Percentiles rank a stretch among this genome's conserved stretches.
phyloP scores from a whole-genome alignment of 2,329 filamentous ascomycete species.

The Paracorniculantispora psalliotae region DNA sequence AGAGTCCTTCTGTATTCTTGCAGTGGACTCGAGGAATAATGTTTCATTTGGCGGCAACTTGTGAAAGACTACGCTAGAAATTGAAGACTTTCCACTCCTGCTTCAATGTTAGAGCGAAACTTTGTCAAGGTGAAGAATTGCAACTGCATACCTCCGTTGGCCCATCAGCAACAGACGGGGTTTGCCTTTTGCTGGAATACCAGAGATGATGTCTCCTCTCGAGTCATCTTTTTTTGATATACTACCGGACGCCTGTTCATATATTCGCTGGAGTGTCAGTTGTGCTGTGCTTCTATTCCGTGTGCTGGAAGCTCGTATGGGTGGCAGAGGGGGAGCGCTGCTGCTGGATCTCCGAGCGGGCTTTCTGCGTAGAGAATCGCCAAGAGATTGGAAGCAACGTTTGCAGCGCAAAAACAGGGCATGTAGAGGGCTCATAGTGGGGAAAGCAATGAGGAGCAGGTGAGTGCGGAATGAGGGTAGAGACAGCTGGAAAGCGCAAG shows the following conservation, averaged over 20 bases:
- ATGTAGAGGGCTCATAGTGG: not conserved
- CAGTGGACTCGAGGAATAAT: slow-evolving; percentile 90
- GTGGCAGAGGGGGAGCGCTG: not conserved
- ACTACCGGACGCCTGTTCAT: slow-evolving; percentile 55
- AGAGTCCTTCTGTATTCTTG: slow-evolving; percentile 87
- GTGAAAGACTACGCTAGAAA: slow-evolving; percentile 98
- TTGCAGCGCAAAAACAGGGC: slow-evolving; percentile 6
- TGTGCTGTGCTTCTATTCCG: slow-evolving; percentile 44
- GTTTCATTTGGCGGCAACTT: slow-evolving; percentile 96
- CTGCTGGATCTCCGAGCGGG: not conserved
- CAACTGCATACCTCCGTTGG: slow-evolving; percentile 66
- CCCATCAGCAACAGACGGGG: slow-evolving; percentile 92
- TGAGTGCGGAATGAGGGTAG: not conserved
- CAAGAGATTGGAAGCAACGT: not conserved
- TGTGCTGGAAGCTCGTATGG: not conserved
- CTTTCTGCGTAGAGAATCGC: not conserved
- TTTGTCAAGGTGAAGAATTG: not conserved
- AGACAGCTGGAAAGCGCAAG: not conserved
- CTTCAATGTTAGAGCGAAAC: not conserved
- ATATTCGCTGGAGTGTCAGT: slow-evolving; percentile 59
- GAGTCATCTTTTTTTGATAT: slow-evolving; percentile 45
- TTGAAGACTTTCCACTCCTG: slow-evolving; percentile 97
- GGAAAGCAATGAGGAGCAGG: not conserved
- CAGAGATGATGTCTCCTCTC: slow-evolving; percentile 40
- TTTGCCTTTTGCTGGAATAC: slow-evolving; percentile 57